Evolutionary conservation across 2,329 filamentous ascomycete species (phyloP), one percentile per base, ranked within the genome.

Genomic region (Verticillium albo-atrum): DNA sequence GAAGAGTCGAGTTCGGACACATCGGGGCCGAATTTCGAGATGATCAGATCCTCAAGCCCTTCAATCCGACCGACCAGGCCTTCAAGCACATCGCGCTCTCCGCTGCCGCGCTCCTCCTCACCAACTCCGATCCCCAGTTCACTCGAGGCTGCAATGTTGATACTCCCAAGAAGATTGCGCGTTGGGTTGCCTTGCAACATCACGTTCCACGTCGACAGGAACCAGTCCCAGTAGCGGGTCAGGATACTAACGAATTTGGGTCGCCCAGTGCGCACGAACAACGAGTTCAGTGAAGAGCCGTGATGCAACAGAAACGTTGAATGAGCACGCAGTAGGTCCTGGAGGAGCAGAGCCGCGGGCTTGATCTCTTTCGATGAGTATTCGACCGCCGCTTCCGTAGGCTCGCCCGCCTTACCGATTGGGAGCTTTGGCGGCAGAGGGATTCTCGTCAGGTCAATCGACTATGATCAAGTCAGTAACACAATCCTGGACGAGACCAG

Each of bases 51-150:
- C 6, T 96, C 84, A 42, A 99, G 80, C 1, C 95, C 95, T 56
- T 95, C 89, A 26, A 91, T 90, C 58, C 90, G 82, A 10, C 82
- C 82, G 1, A 92, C 86, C 62, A 97, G 86, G n/a, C 92, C 92
- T 72, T 98, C 94, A 1, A 99, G 79, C 0, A 98, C 94, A 67
- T 96, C 94, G 67, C 94, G 83, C 76, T 98, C 94, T 32, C 92
- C 92, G 70, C 94, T 97, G 4, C 94, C 94, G 72, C 92, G 89
- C 58, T 97, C 91, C 76, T 98, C 95, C 72, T 98, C 95, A 20
- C 95, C 95, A 1, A 98, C 95, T 0, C 95, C 95, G 6, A 97
- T 85, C 17, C 95, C 95, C 27, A 98, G 83, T 75, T 98, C 94
- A 20, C 95, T 94, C 34, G 91, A 92, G 6, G 89, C 91, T 14